A percentile compares a stretch with the other conserved stretches of the same genome.
These are phyloP conservation scores for Azolla pinnata DNA, from an alignment of 75 land plant genomes.

Conservation along the genomic window DNA sequence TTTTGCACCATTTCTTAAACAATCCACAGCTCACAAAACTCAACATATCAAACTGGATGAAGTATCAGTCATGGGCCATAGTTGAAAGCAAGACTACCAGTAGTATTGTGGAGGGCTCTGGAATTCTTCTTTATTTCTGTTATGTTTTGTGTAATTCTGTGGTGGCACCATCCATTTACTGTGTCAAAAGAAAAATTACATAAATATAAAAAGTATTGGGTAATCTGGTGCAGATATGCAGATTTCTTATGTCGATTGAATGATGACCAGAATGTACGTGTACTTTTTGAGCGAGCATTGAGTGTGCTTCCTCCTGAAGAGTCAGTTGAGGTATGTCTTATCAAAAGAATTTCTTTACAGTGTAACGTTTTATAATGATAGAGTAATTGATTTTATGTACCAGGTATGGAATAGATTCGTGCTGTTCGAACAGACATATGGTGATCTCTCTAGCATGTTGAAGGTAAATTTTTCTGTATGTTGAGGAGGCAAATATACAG, in stretches of 20 bases:
- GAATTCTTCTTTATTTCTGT: too few species aligned
- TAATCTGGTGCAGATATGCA: conserved; percentile 59
- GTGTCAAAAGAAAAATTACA: too few species aligned
- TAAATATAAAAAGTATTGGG: neutral
- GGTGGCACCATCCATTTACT: too few species aligned
- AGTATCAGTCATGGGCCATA: too few species aligned
- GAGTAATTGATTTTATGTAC: conserved; percentile 2
- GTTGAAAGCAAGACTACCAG: too few species aligned
- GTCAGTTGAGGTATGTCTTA: conserved; percentile 71
- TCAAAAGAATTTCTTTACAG: neutral
- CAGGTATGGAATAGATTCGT: conserved; percentile 94
- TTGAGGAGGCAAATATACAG: too few species aligned
- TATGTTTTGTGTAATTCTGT: too few species aligned
- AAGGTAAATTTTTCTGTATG: too few species aligned
- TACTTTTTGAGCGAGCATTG: conserved; percentile 89
- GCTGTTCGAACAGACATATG: conserved; percentile 91
- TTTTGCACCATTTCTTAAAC: too few species aligned
- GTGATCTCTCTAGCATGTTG: conserved; percentile 84
- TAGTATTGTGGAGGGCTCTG: too few species aligned
- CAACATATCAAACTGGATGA: too few species aligned
- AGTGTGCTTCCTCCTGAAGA: conserved; percentile 83
- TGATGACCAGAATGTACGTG: conserved; percentile 96
- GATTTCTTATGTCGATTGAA: conserved; percentile 92
- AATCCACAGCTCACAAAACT: too few species aligned
- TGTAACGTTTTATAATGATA: neutral